A percentile compares a stretch with the other conserved stretches of the same genome.
Conservation (phyloP, 257 asterid species). For the Solanum tacnaense region DNA sequence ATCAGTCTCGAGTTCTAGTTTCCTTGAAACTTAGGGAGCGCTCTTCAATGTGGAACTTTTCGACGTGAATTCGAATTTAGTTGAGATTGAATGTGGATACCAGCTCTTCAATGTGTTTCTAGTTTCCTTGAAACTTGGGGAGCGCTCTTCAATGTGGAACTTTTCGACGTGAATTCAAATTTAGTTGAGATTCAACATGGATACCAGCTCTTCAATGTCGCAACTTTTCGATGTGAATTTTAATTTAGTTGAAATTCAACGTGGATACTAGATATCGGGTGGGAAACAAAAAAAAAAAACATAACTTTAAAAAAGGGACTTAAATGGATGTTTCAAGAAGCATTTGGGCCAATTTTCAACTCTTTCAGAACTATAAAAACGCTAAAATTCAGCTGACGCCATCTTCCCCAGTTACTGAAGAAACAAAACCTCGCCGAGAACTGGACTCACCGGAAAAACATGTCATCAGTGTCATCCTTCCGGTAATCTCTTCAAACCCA, state of each 20-base stretch:
- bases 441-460: background rate
- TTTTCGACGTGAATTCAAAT: no score
- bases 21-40: accelerated
- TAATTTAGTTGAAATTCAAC: background rate
- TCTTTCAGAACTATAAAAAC: background rate
- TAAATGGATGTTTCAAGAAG: background rate
- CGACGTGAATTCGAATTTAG: no score
- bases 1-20: background rate
- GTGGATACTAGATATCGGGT: background rate
- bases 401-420: background rate
- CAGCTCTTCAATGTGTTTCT: no score
- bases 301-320: background rate
- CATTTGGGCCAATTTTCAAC: background rate
- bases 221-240: accelerated
- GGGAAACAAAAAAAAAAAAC: no score
- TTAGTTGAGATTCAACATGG: no score
- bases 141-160: no score
- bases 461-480: background rate
- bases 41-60: accelerated
- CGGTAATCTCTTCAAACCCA: background rate
- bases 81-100: no score
- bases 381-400: background rate
- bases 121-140: no score
- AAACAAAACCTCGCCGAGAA: background rate
- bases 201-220: no score